Evolutionary conservation across 805 yeast species (phyloP).

Genomic region (Kluyveromyces aestuarii): DNA sequence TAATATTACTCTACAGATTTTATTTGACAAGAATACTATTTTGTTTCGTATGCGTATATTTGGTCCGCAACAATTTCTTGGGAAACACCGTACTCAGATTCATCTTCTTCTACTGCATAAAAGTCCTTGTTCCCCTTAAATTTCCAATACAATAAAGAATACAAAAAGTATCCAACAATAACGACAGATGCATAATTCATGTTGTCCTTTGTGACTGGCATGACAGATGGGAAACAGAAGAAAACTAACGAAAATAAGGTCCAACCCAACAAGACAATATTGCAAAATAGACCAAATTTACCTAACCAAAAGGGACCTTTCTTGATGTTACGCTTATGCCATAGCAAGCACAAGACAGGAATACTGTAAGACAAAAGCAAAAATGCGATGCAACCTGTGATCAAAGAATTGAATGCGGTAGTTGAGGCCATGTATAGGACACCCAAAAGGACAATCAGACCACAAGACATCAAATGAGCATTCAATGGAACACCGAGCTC

Average conservation of each 20-base stretch:
- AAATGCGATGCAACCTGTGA: slow-evolving; percentile 54
- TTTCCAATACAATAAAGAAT: slow-evolving; percentile 45
- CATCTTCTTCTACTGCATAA: slow-evolving; percentile 22
- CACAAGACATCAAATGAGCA: slow-evolving; percentile 52
- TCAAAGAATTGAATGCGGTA: slow-evolving; percentile 60
- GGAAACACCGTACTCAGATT: slow-evolving; percentile 9
- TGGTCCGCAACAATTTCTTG: slow-evolving; percentile 2
- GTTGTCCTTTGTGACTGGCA: slow-evolving; percentile 51
- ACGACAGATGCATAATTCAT: slow-evolving; percentile 66
- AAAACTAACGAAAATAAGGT: slow-evolving; percentile 49
- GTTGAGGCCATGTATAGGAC: slow-evolving; percentile 55
- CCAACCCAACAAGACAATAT: slow-evolving; percentile 46
- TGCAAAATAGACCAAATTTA: slow-evolving; percentile 40
- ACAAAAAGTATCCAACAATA: slow-evolving; percentile 37
- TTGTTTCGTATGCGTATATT: background rate
- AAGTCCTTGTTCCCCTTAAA: slow-evolving; percentile 30
- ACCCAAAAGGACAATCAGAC: slow-evolving; percentile 45
- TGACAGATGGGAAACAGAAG: slow-evolving; percentile 53
- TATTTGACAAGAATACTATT: background rate
- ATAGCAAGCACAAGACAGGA: slow-evolving; percentile 43
- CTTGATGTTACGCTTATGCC: slow-evolving; percentile 32
- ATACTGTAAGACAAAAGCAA: slow-evolving; percentile 49
- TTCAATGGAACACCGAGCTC: slow-evolving; percentile 49
- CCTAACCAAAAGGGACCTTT: slow-evolving; percentile 68
- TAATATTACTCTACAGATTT: background rate